Percentiles rank a stretch among this genome's conserved stretches.
These are phyloP conservation scores for Moniliella sp. DNA, from an alignment of 1,284 basidiomycete species.

Conservation along the genomic window DNA sequence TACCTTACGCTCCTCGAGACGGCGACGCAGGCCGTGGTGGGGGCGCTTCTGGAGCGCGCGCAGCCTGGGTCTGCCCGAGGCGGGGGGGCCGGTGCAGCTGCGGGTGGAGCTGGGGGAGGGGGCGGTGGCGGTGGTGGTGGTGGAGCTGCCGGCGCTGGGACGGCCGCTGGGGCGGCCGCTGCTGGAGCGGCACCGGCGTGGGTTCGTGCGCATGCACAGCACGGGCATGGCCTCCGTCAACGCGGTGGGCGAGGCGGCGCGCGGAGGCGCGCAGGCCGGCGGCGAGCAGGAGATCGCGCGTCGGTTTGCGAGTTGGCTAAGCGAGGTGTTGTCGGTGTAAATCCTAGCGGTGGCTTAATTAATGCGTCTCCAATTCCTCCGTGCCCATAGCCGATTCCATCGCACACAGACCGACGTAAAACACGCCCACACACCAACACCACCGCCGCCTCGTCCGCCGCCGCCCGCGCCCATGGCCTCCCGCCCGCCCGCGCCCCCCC, in stretches of 20 bases:
- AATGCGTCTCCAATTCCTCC: no score
- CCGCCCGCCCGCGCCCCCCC: no score
- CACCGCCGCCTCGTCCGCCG: no score
- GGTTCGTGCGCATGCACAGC: constrained; percentile 24
- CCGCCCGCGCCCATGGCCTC: no score
- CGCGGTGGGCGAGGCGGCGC: constrained; percentile 9
- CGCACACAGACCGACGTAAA: no score
- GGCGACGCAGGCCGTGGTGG: constrained; percentile 15
- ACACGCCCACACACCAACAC: no score
- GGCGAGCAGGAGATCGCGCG: neutral
- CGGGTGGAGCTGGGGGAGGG: neutral
- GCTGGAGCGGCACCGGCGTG: constrained; percentile 18
- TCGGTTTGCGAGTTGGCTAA: neutral
- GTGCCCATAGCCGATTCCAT: no score
- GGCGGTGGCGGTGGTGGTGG: neutral
- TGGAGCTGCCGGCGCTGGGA: neutral
- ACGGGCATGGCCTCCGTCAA: constrained; percentile 13
- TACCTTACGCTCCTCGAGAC: constrained; percentile 34
- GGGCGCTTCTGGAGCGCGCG: constrained; percentile 8
- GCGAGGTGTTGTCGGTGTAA: no score
- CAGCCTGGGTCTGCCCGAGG: constrained; percentile 6
- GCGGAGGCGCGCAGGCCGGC: neutral
- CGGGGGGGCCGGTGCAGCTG: neutral
- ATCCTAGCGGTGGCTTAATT: no score
- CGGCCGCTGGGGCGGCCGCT: neutral